Evolutionary conservation across 495 filamentous ascomycete genomes (phyloP).

Genomic region (Penicillium canariense): DNA sequence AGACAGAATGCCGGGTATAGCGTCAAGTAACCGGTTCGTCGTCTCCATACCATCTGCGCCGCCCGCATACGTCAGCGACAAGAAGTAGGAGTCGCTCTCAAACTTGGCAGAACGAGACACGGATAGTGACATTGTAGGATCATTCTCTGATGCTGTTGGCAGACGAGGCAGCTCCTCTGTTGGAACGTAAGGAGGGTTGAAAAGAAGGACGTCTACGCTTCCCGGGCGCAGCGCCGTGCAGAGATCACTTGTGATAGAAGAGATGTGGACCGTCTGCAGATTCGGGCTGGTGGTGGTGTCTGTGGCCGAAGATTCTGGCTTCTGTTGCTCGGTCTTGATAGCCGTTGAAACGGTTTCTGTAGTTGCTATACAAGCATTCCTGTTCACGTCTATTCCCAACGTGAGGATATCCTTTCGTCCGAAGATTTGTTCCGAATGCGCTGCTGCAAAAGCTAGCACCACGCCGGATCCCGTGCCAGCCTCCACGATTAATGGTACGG

Average conservation of each 20-base stretch:
- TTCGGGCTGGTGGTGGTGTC: not conserved
- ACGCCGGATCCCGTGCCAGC: constrained; percentile 89
- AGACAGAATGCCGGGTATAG: constrained; percentile 60
- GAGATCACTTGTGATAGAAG: constrained; percentile 65
- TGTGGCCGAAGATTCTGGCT: not conserved
- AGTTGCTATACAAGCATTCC: constrained; percentile 71
- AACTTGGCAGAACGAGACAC: constrained; percentile 44
- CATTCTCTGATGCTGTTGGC: constrained; percentile 29
- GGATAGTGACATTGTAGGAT: constrained; percentile 8
- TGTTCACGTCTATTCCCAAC: constrained; percentile 78
- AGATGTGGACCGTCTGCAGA: constrained; percentile 48
- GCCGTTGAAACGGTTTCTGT: constrained; percentile 59
- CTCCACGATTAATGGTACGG: constrained; percentile 73
- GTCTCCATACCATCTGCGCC: constrained; percentile 90
- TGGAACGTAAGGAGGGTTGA: constrained; percentile 97
- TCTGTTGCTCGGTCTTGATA: constrained; percentile 30
- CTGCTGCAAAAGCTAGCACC: constrained; percentile 79
- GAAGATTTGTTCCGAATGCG: constrained; percentile 70
- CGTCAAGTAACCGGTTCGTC: constrained; percentile 71
- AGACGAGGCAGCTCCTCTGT: constrained; percentile 65
- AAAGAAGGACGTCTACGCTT: constrained; percentile 78
- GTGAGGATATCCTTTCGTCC: constrained; percentile 67
- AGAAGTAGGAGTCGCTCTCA: constrained; percentile 71
- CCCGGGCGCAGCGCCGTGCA: constrained; percentile 51
- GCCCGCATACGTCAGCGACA: constrained; percentile 86